A percentile compares a stretch with the other conserved stretches of the same genome.
phyloP scores from a whole-genome alignment of 306 rosid genomes.

The Trifolium repens region DNA sequence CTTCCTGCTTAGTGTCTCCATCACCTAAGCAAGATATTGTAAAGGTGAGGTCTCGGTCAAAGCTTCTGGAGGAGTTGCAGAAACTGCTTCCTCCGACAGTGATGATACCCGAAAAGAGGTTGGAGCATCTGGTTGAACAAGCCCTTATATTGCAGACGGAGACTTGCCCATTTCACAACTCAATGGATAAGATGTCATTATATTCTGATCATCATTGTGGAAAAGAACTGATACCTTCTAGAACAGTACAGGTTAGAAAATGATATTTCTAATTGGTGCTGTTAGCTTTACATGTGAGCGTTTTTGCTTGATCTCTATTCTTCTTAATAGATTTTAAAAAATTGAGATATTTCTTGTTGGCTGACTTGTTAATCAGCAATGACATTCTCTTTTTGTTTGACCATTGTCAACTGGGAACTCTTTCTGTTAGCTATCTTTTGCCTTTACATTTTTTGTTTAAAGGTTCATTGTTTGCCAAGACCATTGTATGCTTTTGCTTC shows the following conservation, averaged over 20 bases:
- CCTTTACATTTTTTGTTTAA: neutral
- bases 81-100: slow-evolving; percentile 87
- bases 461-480: neutral
- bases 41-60: slow-evolving; percentile 66
- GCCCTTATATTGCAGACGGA: slow-evolving; percentile 92
- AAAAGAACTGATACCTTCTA: slow-evolving; percentile 86
- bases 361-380: slow-evolving; percentile 26
- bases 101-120: slow-evolving; percentile 91
- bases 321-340: neutral
- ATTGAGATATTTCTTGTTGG: slow-evolving; percentile 10
- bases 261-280: slow-evolving; percentile 14
- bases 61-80: slow-evolving; percentile 85
- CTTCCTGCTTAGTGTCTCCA: slow-evolving; percentile 73
- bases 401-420: slow-evolving; percentile 10
- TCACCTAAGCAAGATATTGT: slow-evolving; percentile 50
- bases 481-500: slow-evolving; percentile 9
- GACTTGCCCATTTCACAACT: slow-evolving; percentile 89
- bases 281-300: neutral
- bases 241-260: slow-evolving; percentile 81
- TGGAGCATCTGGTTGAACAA: slow-evolving; percentile 93
- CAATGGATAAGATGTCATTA: slow-evolving; percentile 83
- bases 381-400: slow-evolving; percentile 9
- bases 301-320: slow-evolving; percentile 21
- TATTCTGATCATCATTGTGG: slow-evolving; percentile 93
- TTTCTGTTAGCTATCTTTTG: slow-evolving; percentile 18